Evolutionary conservation across 2,329 filamentous ascomycete species (phyloP), one percentile per base, ranked within the genome.

Genomic region (Fulvia fulva): DNA sequence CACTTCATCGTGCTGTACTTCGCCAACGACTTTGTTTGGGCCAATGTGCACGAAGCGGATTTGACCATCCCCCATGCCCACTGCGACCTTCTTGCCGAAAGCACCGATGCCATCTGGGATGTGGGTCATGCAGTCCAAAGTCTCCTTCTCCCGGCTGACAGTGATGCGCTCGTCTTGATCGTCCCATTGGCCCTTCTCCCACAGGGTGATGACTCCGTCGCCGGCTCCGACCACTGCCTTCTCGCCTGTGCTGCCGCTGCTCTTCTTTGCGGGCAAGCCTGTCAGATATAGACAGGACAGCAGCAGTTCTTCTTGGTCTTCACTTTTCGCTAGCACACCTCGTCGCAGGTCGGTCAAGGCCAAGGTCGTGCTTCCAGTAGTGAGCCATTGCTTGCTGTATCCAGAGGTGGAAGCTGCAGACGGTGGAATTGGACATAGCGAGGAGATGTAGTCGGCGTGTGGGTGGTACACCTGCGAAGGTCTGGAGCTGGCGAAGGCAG

Each of bases 171-270:
- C 91, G 66, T 95, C 90, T 72, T 96, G 91, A 72, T 97, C 93
- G 69, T 96, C 92, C 93, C 94, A 97, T 0, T 89, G 85, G 0
- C 93, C 93, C 65, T 88, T 88, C 74, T 99, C 93, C 92, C 94
- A 99, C 6, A 97, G 77, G 4, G 92, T 97, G 62, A 97, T 73
- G 1, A 97, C 85, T 2, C 94, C 94, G 44, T 84, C 87, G 19
- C 85, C 87, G 25, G 90, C 90, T 34, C 90, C 88, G 0, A 91
- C 90, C 2, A 94, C 74, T 3, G 94, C 81, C 71, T 88, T 88
- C 67, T 87, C 82, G 5, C 90, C 90, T 49, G 89, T 88, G 67
- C 85, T 87, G 6, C 81, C 81, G 28, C 82, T 83, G 41, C 76
- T 77, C 57, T 71, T 74, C 58, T 85, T 86, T 28, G 87, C 86